Base-by-base conservation (phyloP, 106 monocot genomes). In the Dactylorhiza incarnata region DNA sequence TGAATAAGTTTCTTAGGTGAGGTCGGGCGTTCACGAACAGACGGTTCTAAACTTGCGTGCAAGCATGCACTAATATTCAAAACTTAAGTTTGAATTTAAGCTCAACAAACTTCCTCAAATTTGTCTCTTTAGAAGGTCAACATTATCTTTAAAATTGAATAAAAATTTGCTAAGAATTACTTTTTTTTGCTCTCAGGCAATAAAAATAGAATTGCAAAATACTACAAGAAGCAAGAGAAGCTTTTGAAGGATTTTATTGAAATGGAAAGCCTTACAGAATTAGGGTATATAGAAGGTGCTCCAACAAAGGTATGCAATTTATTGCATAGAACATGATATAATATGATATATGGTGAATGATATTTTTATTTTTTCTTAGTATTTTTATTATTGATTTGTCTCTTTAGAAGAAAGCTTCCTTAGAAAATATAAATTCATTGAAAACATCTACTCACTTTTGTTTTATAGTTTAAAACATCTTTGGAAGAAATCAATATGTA, bases 191-290 rank as follows among this genome's bases (percentile, higher is more conserved):
- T 50, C 67, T 26, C 74, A 95, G 95, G 84, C 7, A 92, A 88
- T 56, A 77, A 88, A 23, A 68, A 63, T 0, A 88, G 85, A 72
- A 63, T 95, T 73, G 86, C 88, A 45, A 87, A 82, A 66, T 95
- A 90, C 68, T 95, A 95, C 82, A 86, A 82, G 81, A 81, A 95
- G 71, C 95, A 95, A 77, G 90, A 81, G 7, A 77, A 84, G 52
- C 80, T 95, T 7, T 55, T 92, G 10, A 80, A 95, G 74, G 92
- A 84, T 55, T 92, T 88, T 69, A 82, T 48, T 54, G 95, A 95
- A 66, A 88, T 95, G 90, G 95, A 95, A 76, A 82, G 66, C 59
- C 73, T 95, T 62, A 75, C 75, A 59, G 85, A 88, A 66, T 23
- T 17, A 0, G 92, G 95, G 49, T 83, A 17, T 78, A 51, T 88